These are phyloP conservation scores for Schizosaccharomyces japonicus DNA, from an alignment of 805 yeast species.

Conservation along the genomic window DNA sequence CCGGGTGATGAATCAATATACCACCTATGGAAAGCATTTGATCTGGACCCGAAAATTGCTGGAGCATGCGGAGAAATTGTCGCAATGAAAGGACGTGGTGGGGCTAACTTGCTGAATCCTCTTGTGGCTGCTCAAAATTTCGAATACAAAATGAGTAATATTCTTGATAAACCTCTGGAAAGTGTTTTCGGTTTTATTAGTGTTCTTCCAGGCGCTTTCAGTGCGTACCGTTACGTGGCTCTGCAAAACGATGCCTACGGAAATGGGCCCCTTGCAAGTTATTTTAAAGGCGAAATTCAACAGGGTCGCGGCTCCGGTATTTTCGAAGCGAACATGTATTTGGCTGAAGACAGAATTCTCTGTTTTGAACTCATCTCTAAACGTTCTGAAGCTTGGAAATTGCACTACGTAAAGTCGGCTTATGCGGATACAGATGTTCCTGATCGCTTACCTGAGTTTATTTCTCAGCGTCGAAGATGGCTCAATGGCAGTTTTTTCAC, in stretches of 20 bases:
- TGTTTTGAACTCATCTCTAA: slow-evolving; percentile 94
- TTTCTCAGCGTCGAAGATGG: slow-evolving; percentile 94
- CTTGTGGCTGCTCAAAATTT: slow-evolving; percentile 89
- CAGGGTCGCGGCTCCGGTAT: slow-evolving; percentile 45
- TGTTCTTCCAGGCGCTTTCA: slow-evolving; percentile 85
- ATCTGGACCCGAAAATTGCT: slow-evolving; percentile 84
- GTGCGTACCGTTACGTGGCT: slow-evolving; percentile 82
- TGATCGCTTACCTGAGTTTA: slow-evolving; percentile 70
- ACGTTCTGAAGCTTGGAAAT: slow-evolving; percentile 57
- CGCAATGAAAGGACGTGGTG: slow-evolving; percentile 78
- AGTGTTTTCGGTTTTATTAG: slow-evolving; percentile 79
- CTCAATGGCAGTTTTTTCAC: slow-evolving; percentile 94
- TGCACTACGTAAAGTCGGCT: slow-evolving; percentile 78
- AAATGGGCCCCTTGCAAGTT: slow-evolving; percentile 70
- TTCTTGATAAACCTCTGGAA: slow-evolving; percentile 81
- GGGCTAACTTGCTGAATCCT: slow-evolving; percentile 64
- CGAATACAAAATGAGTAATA: slow-evolving; percentile 92
- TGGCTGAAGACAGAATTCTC: slow-evolving; percentile 87
- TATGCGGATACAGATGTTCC: slow-evolving; percentile 95
- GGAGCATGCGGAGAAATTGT: slow-evolving; percentile 98
- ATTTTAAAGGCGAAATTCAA: slow-evolving; percentile 63
- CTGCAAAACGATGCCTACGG: slow-evolving; percentile 68
- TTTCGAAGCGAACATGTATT: slow-evolving; percentile 86
- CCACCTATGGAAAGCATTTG: slow-evolving; percentile 93
- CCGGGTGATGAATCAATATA: slow-evolving; percentile 77